Evolutionary conservation across 2,329 filamentous ascomycete species (phyloP), one percentile per base, ranked within the genome.

Genomic region (Penicillium corylophilum): DNA sequence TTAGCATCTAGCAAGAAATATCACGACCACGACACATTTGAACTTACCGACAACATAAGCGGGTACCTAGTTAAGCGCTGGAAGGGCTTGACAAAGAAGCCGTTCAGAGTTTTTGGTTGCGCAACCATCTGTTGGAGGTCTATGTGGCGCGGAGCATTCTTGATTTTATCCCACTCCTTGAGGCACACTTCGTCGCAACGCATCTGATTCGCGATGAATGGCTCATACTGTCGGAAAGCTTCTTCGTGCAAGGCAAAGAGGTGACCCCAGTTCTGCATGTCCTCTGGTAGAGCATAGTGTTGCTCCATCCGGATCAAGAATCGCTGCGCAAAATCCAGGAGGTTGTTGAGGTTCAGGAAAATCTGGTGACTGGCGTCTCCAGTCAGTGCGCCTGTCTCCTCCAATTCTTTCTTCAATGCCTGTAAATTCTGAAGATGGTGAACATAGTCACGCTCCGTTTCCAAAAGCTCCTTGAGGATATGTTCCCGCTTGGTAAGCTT

Each of bases 291-390:
- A 3, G 89, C 91, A 66, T 97, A 96, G 33, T 92, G 95, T 24
- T 95, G 95, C 75, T 99, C 94, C 56, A 99, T 89, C 49, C 91
- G 87, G 64, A 99, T 97, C 43, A 99, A 79, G 65, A 99, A 97
- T 24, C 92, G 85, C 56, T 95, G 87, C 68, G 97, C 93, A 69
- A 96, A 96, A 71, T 99, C 94, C 46, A 99, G 81, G 43, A 99
- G 89, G 26, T 89, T 85, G 69, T 97, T 96, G 67, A 97, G 85
- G 73, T 99, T 99, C 55, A 97, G 80, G 74, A 99, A 99, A 56
- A 99, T 96, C 66, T 92, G 86, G 74, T 97, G 92, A 20, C 96
- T 87, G 9, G 87, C 84, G 69, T 99, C 94, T 48, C 94, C 93
- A 2, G 90, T 88, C 57, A 97, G 85, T 33, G 90, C 84, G 33